Conservation (phyloP, 1,139 yeast genomes). For the Kodamaea sp. region DNA sequence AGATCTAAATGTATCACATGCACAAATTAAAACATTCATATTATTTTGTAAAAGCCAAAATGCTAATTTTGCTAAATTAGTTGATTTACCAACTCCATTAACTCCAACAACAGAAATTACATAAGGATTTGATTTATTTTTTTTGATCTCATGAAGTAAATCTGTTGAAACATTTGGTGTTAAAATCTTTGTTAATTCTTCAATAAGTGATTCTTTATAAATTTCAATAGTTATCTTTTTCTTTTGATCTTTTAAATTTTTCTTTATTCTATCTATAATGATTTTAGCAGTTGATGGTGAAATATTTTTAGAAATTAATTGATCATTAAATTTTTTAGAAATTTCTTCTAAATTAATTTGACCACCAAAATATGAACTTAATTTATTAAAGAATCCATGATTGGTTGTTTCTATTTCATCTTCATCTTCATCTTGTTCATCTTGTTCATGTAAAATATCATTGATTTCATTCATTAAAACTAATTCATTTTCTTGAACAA, state of each 20-base stretch:
- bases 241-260: slow-evolving; percentile 23
- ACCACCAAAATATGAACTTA: slow-evolving; percentile 40
- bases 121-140: slow-evolving; percentile 55
- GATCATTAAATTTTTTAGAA: slow-evolving; percentile 42
- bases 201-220: slow-evolving; percentile 60
- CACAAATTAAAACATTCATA: slow-evolving; percentile 83
- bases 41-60: slow-evolving; percentile 93
- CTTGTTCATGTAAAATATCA: slow-evolving; percentile 37
- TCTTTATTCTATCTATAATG: slow-evolving; percentile 37
- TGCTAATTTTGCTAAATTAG: slow-evolving; percentile 89
- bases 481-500: slow-evolving; percentile 37
- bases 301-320: slow-evolving; percentile 41
- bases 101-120: slow-evolving; percentile 97
- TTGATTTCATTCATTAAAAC: slow-evolving; percentile 43
- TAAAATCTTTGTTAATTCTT: slow-evolving; percentile 73
- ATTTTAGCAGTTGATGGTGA: slow-evolving; percentile 39
- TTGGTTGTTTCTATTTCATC: slow-evolving; percentile 4
- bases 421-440: slow-evolving; percentile 21
- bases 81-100: slow-evolving; percentile 96
- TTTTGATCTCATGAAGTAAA: slow-evolving; percentile 75
- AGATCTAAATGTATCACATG: slow-evolving; percentile 96
- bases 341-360: slow-evolving; percentile 36
- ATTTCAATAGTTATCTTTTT: slow-evolving; percentile 28
- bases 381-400: slow-evolving; percentile 32
- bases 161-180: slow-evolving; percentile 94